Percentiles rank a stretch among this genome's conserved stretches.
phyloP scores from a whole-genome alignment of 139 green algal species.

The Auxenochlorella protothecoides region DNA sequence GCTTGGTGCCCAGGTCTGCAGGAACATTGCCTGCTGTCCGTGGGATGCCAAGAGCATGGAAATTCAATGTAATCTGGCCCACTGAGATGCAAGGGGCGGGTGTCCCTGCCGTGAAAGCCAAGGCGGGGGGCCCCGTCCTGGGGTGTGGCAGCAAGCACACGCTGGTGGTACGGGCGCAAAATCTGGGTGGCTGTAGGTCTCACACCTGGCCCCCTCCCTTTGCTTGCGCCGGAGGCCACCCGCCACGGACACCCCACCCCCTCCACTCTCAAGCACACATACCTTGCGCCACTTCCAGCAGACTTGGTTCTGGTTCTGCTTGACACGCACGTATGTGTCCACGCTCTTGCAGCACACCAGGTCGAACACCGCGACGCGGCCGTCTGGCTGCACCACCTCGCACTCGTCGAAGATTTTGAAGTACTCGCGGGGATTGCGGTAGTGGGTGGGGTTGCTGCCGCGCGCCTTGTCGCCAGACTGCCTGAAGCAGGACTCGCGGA shows the following conservation, averaged over 20 bases:
- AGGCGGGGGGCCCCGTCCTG: no score
- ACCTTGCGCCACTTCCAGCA: constrained; percentile 36
- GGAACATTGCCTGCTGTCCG: background rate
- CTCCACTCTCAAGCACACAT: no score
- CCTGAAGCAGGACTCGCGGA: constrained; percentile 80
- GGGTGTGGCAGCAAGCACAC: no score
- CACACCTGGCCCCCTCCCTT: no score
- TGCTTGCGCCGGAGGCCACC: no score
- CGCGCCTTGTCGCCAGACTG: constrained; percentile 67
- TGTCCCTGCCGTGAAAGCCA: no score
- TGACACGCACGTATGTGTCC: constrained; percentile 73
- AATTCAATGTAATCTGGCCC: no score
- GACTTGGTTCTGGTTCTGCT: constrained; percentile 79
- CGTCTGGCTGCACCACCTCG: constrained; percentile 22
- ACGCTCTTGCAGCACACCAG: constrained; percentile 59
- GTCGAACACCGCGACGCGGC: constrained; percentile 39
- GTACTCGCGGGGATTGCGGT: constrained; percentile 69
- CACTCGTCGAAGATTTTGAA: constrained; percentile 58
- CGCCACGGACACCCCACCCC: no score
- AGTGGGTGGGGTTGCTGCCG: constrained; percentile 78
- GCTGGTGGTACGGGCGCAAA: background rate
- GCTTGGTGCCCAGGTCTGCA: constrained; percentile 11
- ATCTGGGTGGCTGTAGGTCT: background rate
- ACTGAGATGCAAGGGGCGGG: no score
- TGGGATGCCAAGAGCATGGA: no score